Evolutionary conservation across 1,139 yeast species (phyloP).

Genomic region (Eremothecium gossypii): DNA sequence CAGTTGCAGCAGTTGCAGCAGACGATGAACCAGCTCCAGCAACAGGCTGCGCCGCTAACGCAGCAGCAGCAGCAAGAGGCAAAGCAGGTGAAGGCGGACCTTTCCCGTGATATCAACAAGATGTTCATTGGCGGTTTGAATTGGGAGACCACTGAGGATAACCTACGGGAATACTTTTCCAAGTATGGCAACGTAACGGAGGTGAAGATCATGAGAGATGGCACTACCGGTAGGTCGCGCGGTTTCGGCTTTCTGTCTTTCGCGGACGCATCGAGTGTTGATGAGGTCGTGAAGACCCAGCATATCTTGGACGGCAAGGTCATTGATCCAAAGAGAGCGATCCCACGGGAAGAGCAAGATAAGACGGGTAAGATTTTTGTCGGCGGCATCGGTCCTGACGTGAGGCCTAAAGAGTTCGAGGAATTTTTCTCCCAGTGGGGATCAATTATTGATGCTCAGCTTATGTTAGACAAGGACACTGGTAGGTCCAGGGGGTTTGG

Average conservation of each 20-base stretch:
- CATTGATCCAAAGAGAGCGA: slow-evolving; percentile 96
- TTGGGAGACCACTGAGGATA: slow-evolving; percentile 95
- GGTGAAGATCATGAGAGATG: slow-evolving; percentile 90
- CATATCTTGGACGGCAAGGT: slow-evolving; percentile 93
- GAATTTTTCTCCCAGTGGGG: slow-evolving; percentile 87
- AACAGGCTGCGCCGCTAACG: slow-evolving; percentile 20
- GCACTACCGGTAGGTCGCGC: slow-evolving; percentile 81
- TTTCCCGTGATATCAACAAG: slow-evolving; percentile 60
- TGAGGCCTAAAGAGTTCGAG: slow-evolving; percentile 84
- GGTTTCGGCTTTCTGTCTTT: slow-evolving; percentile 96
- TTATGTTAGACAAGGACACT: slow-evolving; percentile 96
- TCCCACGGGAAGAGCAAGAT: slow-evolving; percentile 96
- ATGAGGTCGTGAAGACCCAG: slow-evolving; percentile 76
- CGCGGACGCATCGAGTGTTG: slow-evolving; percentile 72
- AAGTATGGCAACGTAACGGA: slow-evolving; percentile 89
- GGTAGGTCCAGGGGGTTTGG: slow-evolving; percentile 98
- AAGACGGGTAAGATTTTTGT: slow-evolving; percentile 95
- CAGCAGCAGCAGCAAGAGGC: slow-evolving; percentile 10
- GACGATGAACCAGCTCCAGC: slow-evolving; percentile 33
- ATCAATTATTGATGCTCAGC: slow-evolving; percentile 88
- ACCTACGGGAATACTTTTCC: slow-evolving; percentile 68
- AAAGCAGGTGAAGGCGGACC: slow-evolving; percentile 32
- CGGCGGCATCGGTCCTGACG: slow-evolving; percentile 96
- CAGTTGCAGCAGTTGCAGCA: slow-evolving; percentile 28
- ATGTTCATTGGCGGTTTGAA: slow-evolving; percentile 98